These are phyloP conservation scores for Helichrysum umbraculigerum DNA, from an alignment of 129 eudicot species.

Conservation along the genomic window DNA sequence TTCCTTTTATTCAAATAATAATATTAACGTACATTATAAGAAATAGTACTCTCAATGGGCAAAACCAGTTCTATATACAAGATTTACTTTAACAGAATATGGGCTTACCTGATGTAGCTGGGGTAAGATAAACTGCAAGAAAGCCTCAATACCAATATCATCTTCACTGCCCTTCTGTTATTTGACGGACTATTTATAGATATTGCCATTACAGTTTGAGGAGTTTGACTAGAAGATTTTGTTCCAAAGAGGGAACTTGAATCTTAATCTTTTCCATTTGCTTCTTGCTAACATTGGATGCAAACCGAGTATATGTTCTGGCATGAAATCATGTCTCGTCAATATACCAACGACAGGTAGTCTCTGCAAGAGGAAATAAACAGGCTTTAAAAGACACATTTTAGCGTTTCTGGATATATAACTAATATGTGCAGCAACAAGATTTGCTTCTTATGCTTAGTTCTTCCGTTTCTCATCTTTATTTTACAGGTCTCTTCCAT, in stretches of 20 bases:
- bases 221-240: slow-evolving; percentile 38
- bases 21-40: slow-evolving; percentile 10
- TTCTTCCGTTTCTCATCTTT: slow-evolving; percentile 3
- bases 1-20: slow-evolving; percentile 19
- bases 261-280: slow-evolving; percentile 75
- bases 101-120: slow-evolving; percentile 21
- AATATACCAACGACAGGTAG: slow-evolving; percentile 87
- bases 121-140: slow-evolving; percentile 15
- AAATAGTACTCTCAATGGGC: slow-evolving; percentile 1
- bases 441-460: background rate
- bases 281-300: slow-evolving; percentile 60
- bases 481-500: background rate
- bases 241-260: slow-evolving; percentile 50
- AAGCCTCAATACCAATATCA: slow-evolving; percentile 8
- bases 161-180: background rate
- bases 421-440: slow-evolving; percentile 1
- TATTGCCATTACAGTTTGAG: background rate
- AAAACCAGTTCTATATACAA: slow-evolving; percentile 22
- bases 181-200: background rate
- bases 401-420: background rate
- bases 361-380: slow-evolving; percentile 46
- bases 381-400: background rate
- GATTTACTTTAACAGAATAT: background rate
- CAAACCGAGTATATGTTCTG: slow-evolving; percentile 76
- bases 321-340: slow-evolving; percentile 96